Conservation (phyloP, 257 asterid genomes). For the Phtheirospermum japonicum region DNA sequence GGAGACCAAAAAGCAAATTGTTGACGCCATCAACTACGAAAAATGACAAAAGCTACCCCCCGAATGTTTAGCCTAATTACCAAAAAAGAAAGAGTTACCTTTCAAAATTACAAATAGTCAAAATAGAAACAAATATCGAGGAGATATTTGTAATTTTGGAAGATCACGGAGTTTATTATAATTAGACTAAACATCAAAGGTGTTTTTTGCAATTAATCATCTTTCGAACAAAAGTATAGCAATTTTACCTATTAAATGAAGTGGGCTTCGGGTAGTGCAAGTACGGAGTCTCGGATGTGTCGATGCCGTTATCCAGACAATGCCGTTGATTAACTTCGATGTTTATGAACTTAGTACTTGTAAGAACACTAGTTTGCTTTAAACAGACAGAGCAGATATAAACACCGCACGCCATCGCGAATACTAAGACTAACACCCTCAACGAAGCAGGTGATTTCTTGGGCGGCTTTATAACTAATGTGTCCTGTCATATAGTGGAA, state of each 20-base stretch:
- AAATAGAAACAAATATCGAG: neutral
- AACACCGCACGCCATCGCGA: constrained; percentile 65
- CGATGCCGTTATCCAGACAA: constrained; percentile 35
- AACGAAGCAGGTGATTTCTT: constrained; percentile 66
- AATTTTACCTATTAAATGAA: constrained; percentile 72
- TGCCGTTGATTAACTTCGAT: constrained; percentile 38
- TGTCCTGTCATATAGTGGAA: constrained; percentile 46
- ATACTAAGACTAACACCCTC: constrained; percentile 63
- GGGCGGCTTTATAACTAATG: constrained; percentile 59
- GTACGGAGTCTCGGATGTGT: constrained; percentile 55
- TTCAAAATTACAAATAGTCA: neutral
- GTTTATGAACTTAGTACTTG: constrained; percentile 32
- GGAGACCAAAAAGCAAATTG: too few relatives aligned
- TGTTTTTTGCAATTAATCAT: neutral
- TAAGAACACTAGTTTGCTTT: constrained; percentile 46
- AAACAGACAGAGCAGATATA: constrained; percentile 75
- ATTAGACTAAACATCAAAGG: neutral
- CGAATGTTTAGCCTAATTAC: neutral
- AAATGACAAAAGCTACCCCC: neutral
- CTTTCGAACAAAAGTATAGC: too few relatives aligned
- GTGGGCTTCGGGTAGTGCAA: constrained; percentile 79
- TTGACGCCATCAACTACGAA: too few relatives aligned
- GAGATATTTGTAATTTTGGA: neutral
- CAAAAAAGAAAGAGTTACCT: neutral
- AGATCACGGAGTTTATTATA: neutral